Percentiles rank a stretch among this genome's conserved stretches.
Conservation (phyloP, 1,284 basidiomycete genomes). For the Earliella scabrosa region DNA sequence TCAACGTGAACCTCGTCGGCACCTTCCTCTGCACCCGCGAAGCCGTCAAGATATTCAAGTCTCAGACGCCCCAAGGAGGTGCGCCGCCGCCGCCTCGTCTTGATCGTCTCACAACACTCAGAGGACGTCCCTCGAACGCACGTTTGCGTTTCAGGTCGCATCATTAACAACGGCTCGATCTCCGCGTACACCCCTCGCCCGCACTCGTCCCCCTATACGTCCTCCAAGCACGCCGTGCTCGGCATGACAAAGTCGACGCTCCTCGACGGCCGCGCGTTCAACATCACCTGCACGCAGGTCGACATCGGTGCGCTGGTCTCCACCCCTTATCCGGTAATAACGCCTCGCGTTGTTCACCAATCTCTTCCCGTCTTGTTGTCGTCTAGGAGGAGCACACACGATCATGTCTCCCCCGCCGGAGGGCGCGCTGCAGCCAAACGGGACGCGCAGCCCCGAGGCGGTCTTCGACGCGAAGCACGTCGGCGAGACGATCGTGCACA, state of each 20-base stretch:
- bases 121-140: not conserved
- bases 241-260: constrained; percentile 78
- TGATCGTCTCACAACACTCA: not conserved
- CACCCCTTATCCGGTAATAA: too few species aligned
- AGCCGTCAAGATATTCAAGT: constrained; percentile 76
- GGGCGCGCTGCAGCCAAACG: constrained; percentile 73
- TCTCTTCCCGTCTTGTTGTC: too few species aligned
- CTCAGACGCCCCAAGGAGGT: constrained; percentile 74
- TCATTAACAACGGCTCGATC: constrained; percentile 87
- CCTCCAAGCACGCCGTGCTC: constrained; percentile 79
- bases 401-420: constrained; percentile 25
- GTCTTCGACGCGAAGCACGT: constrained; percentile 75
- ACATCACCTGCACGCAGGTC: constrained; percentile 80
- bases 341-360: too few species aligned
- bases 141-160: constrained; percentile 50
- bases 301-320: constrained; percentile 65
- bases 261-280: constrained; percentile 74
- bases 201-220: constrained; percentile 67
- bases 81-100: constrained; percentile 12
- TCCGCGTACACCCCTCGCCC: constrained; percentile 78
- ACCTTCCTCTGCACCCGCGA: constrained; percentile 81
- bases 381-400: constrained; percentile 21
- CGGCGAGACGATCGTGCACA: constrained; percentile 69
- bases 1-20: constrained; percentile 74
- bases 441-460: constrained; percentile 60